Percentiles rank a stretch among this genome's conserved stretches.
Evolutionary conservation across 345 rosid genomes (phyloP).

Genomic region (Populus alba): DNA sequence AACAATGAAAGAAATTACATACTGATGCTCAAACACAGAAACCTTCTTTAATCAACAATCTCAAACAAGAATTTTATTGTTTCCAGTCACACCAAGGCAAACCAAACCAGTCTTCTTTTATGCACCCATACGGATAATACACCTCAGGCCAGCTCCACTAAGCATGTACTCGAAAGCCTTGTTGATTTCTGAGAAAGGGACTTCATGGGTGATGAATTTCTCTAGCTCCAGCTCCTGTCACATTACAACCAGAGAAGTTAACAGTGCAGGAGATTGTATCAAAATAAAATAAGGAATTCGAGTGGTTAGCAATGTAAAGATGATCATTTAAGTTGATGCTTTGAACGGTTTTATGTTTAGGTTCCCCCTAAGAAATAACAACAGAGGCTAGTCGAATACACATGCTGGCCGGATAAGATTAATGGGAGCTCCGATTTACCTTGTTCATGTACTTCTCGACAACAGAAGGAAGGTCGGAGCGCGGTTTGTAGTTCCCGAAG

Average conservation of each 20-base stretch:
- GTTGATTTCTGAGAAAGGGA: constrained; percentile 51
- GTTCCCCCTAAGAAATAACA: no score
- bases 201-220: constrained; percentile 46
- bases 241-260: neutral
- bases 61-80: no score
- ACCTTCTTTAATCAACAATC: no score
- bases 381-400: no score
- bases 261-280: no score
- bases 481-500: constrained; percentile 45
- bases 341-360: no score
- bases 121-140: constrained; percentile 45
- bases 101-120: neutral
- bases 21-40: no score
- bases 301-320: no score
- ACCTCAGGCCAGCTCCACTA: constrained; percentile 43
- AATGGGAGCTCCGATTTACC: constrained; percentile 9
- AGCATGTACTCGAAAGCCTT: constrained; percentile 52
- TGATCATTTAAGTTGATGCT: no score
- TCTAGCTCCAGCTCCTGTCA: constrained; percentile 47
- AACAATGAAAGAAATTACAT: no score
- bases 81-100: neutral
- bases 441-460: constrained; percentile 42
- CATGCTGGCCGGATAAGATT: no score
- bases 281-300: no score
- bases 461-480: constrained; percentile 33